phyloP scores from a whole-genome alignment of 1,139 yeast species.

The Fermentozyma sake region DNA sequence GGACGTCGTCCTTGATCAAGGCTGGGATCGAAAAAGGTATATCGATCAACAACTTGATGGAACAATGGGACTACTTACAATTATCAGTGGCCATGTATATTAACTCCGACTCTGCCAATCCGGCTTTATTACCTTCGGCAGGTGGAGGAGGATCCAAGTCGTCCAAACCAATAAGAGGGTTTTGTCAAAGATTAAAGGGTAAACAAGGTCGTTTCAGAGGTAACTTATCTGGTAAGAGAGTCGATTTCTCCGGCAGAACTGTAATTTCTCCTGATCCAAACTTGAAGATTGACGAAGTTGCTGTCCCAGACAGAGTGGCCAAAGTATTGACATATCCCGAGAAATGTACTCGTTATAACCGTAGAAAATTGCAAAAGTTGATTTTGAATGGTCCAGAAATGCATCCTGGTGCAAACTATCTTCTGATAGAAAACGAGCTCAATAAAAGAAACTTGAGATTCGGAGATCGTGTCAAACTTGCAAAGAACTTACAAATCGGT shows the following conservation, averaged over 20 bases:
- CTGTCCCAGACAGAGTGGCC: slow-evolving; percentile 96
- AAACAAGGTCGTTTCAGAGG: slow-evolving; percentile 99
- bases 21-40: slow-evolving; percentile 96
- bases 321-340: slow-evolving; percentile 95
- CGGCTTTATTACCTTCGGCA: slow-evolving; percentile 63
- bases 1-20: slow-evolving; percentile 88
- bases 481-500: slow-evolving; percentile 74
- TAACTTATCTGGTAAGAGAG: slow-evolving; percentile 95
- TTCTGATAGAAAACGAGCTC: slow-evolving; percentile 75
- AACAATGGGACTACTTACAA: slow-evolving; percentile 97
- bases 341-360: slow-evolving; percentile 84
- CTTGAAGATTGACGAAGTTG: slow-evolving; percentile 90
- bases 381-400: slow-evolving; percentile 80
- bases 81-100: slow-evolving; percentile 95
- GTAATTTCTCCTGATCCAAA: slow-evolving; percentile 99
- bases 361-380: slow-evolving; percentile 66
- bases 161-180: slow-evolving; percentile 87
- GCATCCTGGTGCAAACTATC: slow-evolving; percentile 96
- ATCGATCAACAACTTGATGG: slow-evolving; percentile 89
- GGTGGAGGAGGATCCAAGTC: slow-evolving; percentile 53
- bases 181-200: slow-evolving; percentile 96
- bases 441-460: slow-evolving; percentile 85
- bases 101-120: slow-evolving; percentile 91
- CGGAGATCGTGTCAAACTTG: slow-evolving; percentile 79
- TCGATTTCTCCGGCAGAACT: slow-evolving; percentile 96